Evolutionary conservation across 2,329 filamentous ascomycete species (phyloP), one percentile per base, ranked within the genome.

Genomic region (Chrysosphaeria jannelii): DNA sequence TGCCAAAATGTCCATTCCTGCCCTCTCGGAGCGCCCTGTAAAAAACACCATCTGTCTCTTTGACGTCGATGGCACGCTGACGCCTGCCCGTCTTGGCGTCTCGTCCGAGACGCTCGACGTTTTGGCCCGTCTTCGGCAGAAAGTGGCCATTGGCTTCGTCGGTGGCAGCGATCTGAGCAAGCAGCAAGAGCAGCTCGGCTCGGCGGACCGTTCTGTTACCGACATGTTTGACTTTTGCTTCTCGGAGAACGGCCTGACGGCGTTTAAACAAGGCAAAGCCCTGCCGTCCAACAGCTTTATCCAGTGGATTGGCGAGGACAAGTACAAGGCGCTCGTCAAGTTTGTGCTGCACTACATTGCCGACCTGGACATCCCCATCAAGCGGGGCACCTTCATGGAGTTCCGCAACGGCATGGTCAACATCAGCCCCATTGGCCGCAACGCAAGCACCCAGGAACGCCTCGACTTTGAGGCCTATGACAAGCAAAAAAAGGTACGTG

Each of bases 221-320:
- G 53, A 62, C 30, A 65, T 93, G 38, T 97, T 97, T 53, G 85
- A 97, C 54, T 97, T 75, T 51, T 85, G 71, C 60, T 97, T 97
- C 51, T 55, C 78, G 28, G 85, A 97, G 53, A 97, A 97, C 49
- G 85, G 85, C 8, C 62, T 97, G 34, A 88, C 72, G 2, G 85
- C 81, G 20, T 89, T 59, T 56, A 76, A 78, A 39, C 49, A 79
- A 38, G 85, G 81, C 36, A 47, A 66, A 42, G 55, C 59, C 26
- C 61, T 93, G 27, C 53, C 67, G 2, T 65, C 63, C 37, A 70
- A 69, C 47, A 75, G 62, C 48, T 97, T 93, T 60, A 90, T 93
- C 51, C 46, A 62, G 36, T 89, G 68, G 67, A 56, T 93, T 31
- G 85, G 85, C 32, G 79, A 97, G 55, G 51, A 51, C 11, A 56